Percentiles rank a stretch among this genome's conserved stretches.
phyloP scores from a whole-genome alignment of 768 basidiomycete genomes.

The Boletus subparvulus region DNA sequence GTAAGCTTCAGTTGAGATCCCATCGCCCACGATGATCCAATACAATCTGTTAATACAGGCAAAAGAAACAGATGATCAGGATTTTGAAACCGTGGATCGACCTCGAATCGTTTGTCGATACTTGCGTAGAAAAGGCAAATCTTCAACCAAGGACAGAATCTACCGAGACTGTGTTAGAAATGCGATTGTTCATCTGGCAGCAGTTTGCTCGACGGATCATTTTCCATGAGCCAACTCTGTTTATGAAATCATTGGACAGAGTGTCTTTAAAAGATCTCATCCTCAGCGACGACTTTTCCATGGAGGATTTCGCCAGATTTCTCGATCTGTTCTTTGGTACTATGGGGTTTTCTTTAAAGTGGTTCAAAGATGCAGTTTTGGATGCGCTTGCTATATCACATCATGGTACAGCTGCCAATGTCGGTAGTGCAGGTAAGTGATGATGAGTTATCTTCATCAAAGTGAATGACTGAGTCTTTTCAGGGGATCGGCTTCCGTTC shows the following conservation, averaged over 20 bases:
- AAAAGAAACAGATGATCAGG: neutral
- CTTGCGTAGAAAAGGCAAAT: neutral
- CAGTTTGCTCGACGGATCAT: slow-evolving; percentile 33
- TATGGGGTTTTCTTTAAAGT: slow-evolving; percentile 18
- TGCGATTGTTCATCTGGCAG: neutral
- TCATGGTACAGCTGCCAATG: slow-evolving; percentile 9
- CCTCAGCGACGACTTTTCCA: slow-evolving; percentile 31
- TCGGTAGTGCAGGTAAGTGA: slow-evolving; percentile 8
- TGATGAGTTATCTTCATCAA: neutral
- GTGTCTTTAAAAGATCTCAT: slow-evolving; percentile 36
- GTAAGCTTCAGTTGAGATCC: slow-evolving; percentile 1
- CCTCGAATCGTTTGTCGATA: neutral
- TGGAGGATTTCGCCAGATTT: slow-evolving; percentile 22
- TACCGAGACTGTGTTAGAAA: neutral
- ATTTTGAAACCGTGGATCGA: slow-evolving; percentile 1
- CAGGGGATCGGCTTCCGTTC: slow-evolving; percentile 21
- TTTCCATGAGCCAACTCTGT: slow-evolving; percentile 29
- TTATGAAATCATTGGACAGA: slow-evolving; percentile 28
- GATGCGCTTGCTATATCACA: slow-evolving; percentile 21
- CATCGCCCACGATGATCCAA: neutral
- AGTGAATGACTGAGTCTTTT: neutral
- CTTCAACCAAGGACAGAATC: neutral
- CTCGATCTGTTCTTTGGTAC: neutral
- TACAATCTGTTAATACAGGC: neutral
- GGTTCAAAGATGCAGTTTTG: slow-evolving; percentile 30